Evolutionary conservation across 345 rosid genomes (phyloP), one percentile per base, ranked within the genome.

Genomic region (Rhodamnia rubescens): DNA sequence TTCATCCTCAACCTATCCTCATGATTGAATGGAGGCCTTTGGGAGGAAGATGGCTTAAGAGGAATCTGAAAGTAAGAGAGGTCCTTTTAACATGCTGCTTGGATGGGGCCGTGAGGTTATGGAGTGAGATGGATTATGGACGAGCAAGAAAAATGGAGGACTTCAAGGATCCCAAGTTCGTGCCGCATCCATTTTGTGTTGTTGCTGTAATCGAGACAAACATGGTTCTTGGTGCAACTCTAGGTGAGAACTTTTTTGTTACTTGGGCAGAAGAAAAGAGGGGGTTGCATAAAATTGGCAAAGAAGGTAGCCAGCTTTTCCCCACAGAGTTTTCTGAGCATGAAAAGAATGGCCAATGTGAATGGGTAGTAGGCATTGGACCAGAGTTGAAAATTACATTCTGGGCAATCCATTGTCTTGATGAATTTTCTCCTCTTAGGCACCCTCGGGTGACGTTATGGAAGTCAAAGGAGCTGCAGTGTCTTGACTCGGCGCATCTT

Each of bases 391-490:
- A 84, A 51, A 91, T 93, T 85, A 89, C 93, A 85, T 92, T 93
- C 88, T 96, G 99, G 99, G 94, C 98, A 86, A 88, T 96, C 86
- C 98, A 95, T 85, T 93, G 96, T 89, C 98, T 96, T 87, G 98
- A 96, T 88, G 98, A 94, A 87, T 87, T 89, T 47, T 92, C 95
- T 69, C 96, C 98, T 53, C 78, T 94, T 89, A 92, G 98, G 90
- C 94, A 90, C 84, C 99, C 98, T 74, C 94, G 93, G 54, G 89
- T 94, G 85, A 92, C 93, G 20, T 86, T 94, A 83, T 93, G 96
- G 96, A 93, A 89, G 90, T 93, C 88, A 69, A 91, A 92, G 85
- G 93, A 93, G 83, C 84, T 90, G 81, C 89, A 89, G 85, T 91
- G 80, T 47, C 87, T 84, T 87, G 92, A 87, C 82, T 82, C 53